Base-by-base conservation (phyloP, 257 asterid species). In the Penstemon barbatus region DNA sequence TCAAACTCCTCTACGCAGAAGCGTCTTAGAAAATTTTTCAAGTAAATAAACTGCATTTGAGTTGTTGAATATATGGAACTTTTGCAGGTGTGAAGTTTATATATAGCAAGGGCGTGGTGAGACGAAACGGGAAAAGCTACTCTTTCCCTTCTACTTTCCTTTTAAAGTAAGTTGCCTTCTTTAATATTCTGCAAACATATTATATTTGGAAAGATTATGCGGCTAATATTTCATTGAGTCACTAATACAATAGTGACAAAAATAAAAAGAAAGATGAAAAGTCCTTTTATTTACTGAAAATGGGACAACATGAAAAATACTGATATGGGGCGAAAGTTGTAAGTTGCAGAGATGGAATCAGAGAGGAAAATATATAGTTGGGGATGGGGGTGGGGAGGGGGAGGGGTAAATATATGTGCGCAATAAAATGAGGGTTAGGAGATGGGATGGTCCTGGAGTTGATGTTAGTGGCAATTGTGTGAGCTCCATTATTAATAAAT, bases 1-100 rank as follows among this genome's bases (percentile, higher is more conserved):
- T 70, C 79, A 63, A 71, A 81, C 37, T 84, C 96, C 64, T 84
- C 91, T 4, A 88, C 78, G 76, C 90, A 87, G 75, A 90, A 90
- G 71, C 96, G 82, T 18, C 75, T 58, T 0, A 86, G 69, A 85
- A 81, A 92, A 78, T 75, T 82, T 18, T 80, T 84, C 5, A 86
- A 70, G 66, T 48, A 80, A 4, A 87, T 79, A 56, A 74, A 62
- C 33, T 85, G 66, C 98, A 89, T 87, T n/a, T n/a, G 12, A 11
- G 55, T 13, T 66, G 66, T 44, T 63, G 57, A 10, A 10, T 46
- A 19, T 63, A 52, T 43, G 7, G 40, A 46, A 46, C 12, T 45
- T 63, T 25, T 65, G 66, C 56, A 15, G 38, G 69, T 40, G 49
- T 25, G 25, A 70, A 71, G 78, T 69, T 73, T 78, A 66, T 87